Evolutionary conservation across 495 filamentous ascomycete genomes (phyloP), one percentile per base, ranked within the genome.

Genomic region (Amphirosellinia nigrospora): DNA sequence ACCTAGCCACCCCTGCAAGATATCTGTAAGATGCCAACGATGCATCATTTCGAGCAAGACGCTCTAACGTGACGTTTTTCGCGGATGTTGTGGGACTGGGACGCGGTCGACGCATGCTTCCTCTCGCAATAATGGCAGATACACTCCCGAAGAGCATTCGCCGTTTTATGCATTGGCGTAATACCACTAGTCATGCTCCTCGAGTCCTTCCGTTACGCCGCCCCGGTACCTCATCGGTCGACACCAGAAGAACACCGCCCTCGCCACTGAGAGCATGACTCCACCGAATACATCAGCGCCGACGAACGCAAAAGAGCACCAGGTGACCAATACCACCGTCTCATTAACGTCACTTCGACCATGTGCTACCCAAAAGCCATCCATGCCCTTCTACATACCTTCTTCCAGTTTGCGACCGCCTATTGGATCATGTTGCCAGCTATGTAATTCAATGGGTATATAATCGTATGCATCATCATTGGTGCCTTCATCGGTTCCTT

Each of bases 81-180:
- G 15, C 70, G 88, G 88, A 94, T 93, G 91, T 78, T 92, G 2
- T 93, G 90, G 91, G 93, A 94, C 73, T 93, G 91, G 91, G 80
- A 90, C 69, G 91, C 88, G 0, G 79, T 92, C 41, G 87, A 92
- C 77, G 74, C 89, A 1, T 94, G 90, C 85, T 93, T 94, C 80
- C 80, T 94, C 71, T 83, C 90, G 9, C 71, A 74, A 11, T 79
- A 83, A 11, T 94, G 91, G 91, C 89, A 89, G 65, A 84, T 93
- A 70, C 86, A 77, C 16, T 89, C 88, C 0, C 71, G 63, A 0
- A 86, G 84, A 66, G 88, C 86, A 77, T 92, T 94, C 71, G 90
- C 89, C 13, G 90, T 87, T 28, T 87, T 87, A 48, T 93, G 92
- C 78, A 90, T 94, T 73, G 90, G 89, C 30, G 86, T 90, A 26